Conservation (phyloP, 495 filamentous ascomycete genomes). For the Penicillium tannophilum region DNA sequence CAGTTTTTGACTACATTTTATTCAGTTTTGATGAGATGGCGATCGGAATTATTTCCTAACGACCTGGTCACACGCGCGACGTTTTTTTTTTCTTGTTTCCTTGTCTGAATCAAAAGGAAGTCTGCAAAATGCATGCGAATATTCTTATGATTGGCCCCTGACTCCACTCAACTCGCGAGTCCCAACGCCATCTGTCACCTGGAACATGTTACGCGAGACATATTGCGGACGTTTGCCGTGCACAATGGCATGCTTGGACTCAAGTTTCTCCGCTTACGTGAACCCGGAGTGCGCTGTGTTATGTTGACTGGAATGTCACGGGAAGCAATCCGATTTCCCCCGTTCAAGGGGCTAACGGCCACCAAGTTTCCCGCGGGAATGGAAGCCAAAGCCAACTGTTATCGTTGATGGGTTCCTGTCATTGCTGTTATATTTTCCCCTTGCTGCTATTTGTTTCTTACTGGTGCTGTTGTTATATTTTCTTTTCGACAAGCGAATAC, state of each 20-base stretch:
- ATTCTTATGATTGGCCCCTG: too few species aligned
- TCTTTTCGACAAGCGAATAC: conserved; percentile 30
- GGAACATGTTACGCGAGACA: background rate
- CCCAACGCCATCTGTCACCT: background rate
- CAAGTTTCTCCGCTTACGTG: background rate
- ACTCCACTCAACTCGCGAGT: too few species aligned
- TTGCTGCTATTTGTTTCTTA: background rate
- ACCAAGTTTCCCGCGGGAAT: background rate
- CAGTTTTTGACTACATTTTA: background rate
- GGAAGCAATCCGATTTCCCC: background rate
- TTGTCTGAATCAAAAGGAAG: background rate
- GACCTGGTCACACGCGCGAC: background rate
- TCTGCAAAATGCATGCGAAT: background rate
- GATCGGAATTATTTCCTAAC: background rate
- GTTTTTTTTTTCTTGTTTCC: background rate
- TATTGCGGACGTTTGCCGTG: background rate
- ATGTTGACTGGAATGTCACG: background rate
- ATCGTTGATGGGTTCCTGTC: background rate
- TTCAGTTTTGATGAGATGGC: background rate
- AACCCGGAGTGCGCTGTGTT: background rate
- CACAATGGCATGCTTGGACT: background rate
- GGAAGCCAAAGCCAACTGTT: background rate
- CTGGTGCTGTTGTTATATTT: background rate
- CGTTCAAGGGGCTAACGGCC: background rate
- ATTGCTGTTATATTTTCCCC: background rate